Base-by-base conservation (phyloP, 495 filamentous ascomycete species). In the Friedmanniomyces simplex region DNA sequence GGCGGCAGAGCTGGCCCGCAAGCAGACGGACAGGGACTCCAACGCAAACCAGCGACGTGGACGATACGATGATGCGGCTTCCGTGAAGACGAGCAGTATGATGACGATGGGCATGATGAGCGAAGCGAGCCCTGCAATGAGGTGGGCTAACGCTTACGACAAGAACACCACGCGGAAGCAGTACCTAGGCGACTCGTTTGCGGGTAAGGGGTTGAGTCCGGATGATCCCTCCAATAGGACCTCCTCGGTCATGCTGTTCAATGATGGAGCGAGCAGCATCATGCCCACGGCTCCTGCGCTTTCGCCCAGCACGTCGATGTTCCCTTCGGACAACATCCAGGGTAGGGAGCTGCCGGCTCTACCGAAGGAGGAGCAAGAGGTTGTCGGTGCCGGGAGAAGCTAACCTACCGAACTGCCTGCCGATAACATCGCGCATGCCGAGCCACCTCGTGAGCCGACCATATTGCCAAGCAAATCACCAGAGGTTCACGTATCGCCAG, bases 141-240 rank as follows among this genome's bases (percentile, higher is more conserved):
- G 96, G 69, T 98, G 93, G 93, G 88, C 91, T 11, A 88, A 77
- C 67, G 84, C 83, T 55, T 93, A 89, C 62, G 91, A 98, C 66
- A 90, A 90, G 69, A 82, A 93, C 65, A 78, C 82, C 1, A 85
- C 93, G 57, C 77, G 88, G 16, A 81, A 84, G 46, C 83, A 86
- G 21, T 97, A 96, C 71, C 77, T 97, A 11, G 82, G 79, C 13
- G 77, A 94, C 65, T 71, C 69, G 25, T 82, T 77, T 59, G 82
- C 83, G 21, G 88, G 89, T 41, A 85, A 78, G 52, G 88, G 70
- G 2, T 47, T 52, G 16, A 55, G 51, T 56, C 42, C 50, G 16
- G 60, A 56, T 11, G 43, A 50, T 2, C 42, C 58, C 8, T 25
- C 26, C 1, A 51, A 60, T 2, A 32, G 57, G 25, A 30, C 54